Percentiles rank a stretch among this genome's conserved stretches.
Conservation (phyloP, 2,329 filamentous ascomycete species). For the Aspergillus texensis region DNA sequence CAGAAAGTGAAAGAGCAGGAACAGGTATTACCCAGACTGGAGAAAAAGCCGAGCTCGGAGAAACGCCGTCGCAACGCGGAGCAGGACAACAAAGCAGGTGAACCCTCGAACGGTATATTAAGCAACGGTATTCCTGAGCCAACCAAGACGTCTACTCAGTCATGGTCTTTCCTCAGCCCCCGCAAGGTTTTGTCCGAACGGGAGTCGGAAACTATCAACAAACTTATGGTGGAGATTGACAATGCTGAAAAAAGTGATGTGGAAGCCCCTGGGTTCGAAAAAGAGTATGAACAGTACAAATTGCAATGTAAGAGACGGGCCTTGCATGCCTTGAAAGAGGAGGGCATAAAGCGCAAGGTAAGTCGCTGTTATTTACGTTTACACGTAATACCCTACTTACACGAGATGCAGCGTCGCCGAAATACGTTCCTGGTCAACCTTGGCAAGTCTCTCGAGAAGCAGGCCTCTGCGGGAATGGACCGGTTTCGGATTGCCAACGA, state of each 20-base stretch:
- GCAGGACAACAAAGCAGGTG: slow-evolving; percentile 23
- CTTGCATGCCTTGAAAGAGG: slow-evolving; percentile 64
- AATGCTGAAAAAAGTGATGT: slow-evolving; percentile 60
- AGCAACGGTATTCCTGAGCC: slow-evolving; percentile 29
- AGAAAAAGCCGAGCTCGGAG: slow-evolving; percentile 32
- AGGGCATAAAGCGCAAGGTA: slow-evolving; percentile 66
- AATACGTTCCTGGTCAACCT: slow-evolving; percentile 58
- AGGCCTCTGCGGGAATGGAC: slow-evolving; percentile 71
- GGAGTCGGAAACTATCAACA: slow-evolving; percentile 71
- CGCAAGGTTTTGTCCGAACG: slow-evolving; percentile 58
- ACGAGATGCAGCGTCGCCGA: slow-evolving; percentile 58
- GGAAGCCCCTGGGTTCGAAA: slow-evolving; percentile 56
- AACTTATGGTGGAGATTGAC: slow-evolving; percentile 63
- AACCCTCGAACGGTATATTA: slow-evolving; percentile 19
- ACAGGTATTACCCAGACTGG: slow-evolving; percentile 30
- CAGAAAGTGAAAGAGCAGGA: slow-evolving; percentile 27
- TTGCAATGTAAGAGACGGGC: slow-evolving; percentile 66
- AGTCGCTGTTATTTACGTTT: slow-evolving; percentile 37
- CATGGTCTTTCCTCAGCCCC: slow-evolving; percentile 51
- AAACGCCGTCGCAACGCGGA: slow-evolving; percentile 29
- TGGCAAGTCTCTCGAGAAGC: slow-evolving; percentile 63
- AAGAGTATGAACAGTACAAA: slow-evolving; percentile 56
- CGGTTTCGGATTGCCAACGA: slow-evolving; percentile 78
- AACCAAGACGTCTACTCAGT: slow-evolving; percentile 19
- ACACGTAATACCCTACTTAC: slow-evolving; percentile 14